Base-by-base conservation (phyloP, 2,329 filamentous ascomycete species). In the Diaporthe nobilis region DNA sequence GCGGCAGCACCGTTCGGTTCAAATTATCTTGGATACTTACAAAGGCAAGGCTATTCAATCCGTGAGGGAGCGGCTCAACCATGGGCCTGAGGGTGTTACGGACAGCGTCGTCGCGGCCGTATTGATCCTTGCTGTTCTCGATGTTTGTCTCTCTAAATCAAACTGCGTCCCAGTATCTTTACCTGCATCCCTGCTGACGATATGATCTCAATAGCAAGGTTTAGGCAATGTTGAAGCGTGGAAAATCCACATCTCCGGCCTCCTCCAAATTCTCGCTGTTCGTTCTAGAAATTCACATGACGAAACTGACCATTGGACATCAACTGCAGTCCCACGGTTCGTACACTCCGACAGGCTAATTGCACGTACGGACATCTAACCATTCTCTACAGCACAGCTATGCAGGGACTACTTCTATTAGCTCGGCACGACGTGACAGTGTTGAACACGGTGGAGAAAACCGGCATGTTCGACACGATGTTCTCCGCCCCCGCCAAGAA, bases 381-480 rank as follows among this genome's bases (percentile, higher is more conserved):
- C 17, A 1, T 15, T 1, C 17, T 20, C 5, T 25, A 1, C 28
- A 67, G 61, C 42, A 51, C 44, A 10, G 42, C 44, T n/a, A 51
- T 67, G 12, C 61, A 67, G 10, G 61, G 61, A 9, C 42, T 67
- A 2, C 61, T 67, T 67, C 42, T 67, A 8, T 49, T 67, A 34
- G 44, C 61, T 34, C 28, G 61, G 28, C 61, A 51, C 6, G 61
- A 67, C 44, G 44, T 20, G 61, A 67, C 61, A 25, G 42, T 67
- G 28, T 34, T 67, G 44, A 67, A 67, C 15, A 51, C 44, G 1
- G 61, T 67, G 1, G 61, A 67, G 44, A 67, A 51, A 28, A 67
- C 61, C 7, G 61, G 61, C 12, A 67, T 67, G 10, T 67, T 67
- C 61, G 61, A 67, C 10, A 67, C 61, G 1, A 67, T 67, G 61